phyloP scores from a whole-genome alignment of 176 grass and related monocot species.

The Bromus sterilis region DNA sequence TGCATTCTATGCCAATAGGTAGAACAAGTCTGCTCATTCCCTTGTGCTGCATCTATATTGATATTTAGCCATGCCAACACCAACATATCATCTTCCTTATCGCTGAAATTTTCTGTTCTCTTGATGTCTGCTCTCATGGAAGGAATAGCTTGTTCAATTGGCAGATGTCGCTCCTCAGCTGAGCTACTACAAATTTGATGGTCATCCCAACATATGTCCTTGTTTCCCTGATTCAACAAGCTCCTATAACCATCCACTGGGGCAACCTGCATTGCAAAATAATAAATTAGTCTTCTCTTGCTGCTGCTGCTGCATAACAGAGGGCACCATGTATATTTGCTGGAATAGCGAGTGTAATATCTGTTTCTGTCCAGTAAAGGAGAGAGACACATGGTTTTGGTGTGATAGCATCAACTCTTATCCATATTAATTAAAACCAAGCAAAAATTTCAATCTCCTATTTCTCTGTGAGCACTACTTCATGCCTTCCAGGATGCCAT shows the following conservation, averaged over 20 bases:
- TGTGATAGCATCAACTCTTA: not conserved
- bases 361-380: not conserved
- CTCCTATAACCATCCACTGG: not conserved
- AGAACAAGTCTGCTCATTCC: not conserved
- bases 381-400: not conserved
- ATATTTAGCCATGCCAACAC: conserved; percentile 6
- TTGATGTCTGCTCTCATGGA: not conserved
- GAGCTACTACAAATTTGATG: not conserved
- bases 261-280: not conserved
- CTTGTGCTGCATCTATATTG: not conserved
- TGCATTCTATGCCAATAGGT: conserved; percentile 2
- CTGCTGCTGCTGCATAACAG: not conserved
- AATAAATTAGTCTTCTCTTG: not conserved
- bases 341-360: not conserved
- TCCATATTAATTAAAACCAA: not conserved
- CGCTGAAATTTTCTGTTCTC: not conserved
- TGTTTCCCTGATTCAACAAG: not conserved
- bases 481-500: not conserved
- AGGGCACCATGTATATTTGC: not conserved
- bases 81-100: conserved; percentile 1
- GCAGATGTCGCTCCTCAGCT: not conserved
- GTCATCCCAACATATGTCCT: not conserved
- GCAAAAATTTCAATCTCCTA: not conserved
- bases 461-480: not conserved
- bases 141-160: not conserved